Evolutionary conservation across 345 rosid genomes (phyloP).

Genomic region (Salix suchowensis): DNA sequence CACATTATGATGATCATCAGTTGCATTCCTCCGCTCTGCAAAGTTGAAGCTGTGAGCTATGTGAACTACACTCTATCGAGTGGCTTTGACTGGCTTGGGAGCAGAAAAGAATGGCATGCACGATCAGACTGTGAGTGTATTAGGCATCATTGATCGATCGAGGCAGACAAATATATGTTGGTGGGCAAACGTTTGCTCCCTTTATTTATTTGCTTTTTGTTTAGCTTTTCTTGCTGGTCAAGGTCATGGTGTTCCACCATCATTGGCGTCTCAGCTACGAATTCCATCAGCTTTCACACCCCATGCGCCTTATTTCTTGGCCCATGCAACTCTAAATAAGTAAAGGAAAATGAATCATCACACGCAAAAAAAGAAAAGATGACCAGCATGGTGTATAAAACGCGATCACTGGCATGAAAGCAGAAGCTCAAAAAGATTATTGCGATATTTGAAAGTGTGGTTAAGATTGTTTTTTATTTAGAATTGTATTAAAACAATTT

Average conservation of each 20-base stretch:
- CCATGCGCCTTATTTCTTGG: background rate
- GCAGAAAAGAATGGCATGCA: conserved; percentile 2
- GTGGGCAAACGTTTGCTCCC: conserved; percentile 27
- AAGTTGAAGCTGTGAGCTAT: conserved; percentile 1
- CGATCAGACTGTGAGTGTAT: conserved; percentile 16
- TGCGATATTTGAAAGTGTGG: no score
- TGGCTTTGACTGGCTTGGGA: conserved; percentile 17
- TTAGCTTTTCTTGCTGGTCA: conserved; percentile 21
- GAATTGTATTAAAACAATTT: no score
- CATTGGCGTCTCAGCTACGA: conserved; percentile 36
- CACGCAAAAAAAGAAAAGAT: background rate
- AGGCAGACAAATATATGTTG: conserved; percentile 23
- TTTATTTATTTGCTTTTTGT: conserved; percentile 4
- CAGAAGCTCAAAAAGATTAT: background rate
- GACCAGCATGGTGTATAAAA: background rate
- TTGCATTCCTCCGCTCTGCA: background rate
- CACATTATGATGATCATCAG: background rate
- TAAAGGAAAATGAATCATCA: background rate
- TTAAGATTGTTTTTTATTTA: no score
- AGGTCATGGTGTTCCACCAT: conserved; percentile 27
- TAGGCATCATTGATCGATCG: conserved; percentile 45
- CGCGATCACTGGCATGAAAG: background rate
- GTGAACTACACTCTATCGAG: background rate
- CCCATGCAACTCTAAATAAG: background rate
- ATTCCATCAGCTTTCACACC: conserved; percentile 9